phyloP scores from a whole-genome alignment of 768 basidiomycete species.

The Suillus americanus region DNA sequence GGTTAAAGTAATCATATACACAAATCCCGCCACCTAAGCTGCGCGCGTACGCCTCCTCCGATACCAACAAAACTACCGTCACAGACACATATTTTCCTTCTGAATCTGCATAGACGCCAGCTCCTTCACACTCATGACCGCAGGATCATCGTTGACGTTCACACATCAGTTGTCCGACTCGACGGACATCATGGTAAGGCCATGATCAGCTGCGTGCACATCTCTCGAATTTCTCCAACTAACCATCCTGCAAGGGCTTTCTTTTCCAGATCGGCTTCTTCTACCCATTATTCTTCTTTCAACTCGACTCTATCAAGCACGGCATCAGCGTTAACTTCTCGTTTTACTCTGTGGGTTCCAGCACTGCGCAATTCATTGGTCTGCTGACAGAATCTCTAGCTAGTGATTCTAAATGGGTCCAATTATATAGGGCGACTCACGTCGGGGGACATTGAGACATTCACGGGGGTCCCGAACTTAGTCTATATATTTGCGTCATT shows the following conservation, averaged over 20 bases:
- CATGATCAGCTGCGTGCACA: neutral
- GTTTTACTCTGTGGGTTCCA: slow-evolving; percentile 47
- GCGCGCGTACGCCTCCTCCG: too few species aligned
- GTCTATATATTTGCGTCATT: slow-evolving; percentile 36
- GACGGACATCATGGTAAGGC: neutral
- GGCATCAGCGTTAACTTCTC: slow-evolving; percentile 44
- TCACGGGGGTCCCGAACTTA: slow-evolving; percentile 44
- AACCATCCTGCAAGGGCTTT: slow-evolving; percentile 16
- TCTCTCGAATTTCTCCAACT: neutral
- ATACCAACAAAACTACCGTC: too few species aligned
- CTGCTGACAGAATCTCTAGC: slow-evolving; percentile 24
- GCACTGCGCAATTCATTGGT: neutral
- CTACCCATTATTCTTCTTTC: slow-evolving; percentile 59
- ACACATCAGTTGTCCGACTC: neutral
- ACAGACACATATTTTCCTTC: too few species aligned
- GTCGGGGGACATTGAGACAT: slow-evolving; percentile 38
- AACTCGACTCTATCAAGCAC: slow-evolving; percentile 51
- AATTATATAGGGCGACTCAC: slow-evolving; percentile 49
- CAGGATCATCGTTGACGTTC: too few species aligned
- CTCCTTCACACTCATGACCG: too few species aligned
- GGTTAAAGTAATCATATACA: too few species aligned
- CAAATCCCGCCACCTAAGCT: too few species aligned
- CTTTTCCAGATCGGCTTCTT: slow-evolving; percentile 23
- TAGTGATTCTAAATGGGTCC: slow-evolving; percentile 52
- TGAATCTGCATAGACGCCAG: too few species aligned